These are phyloP conservation scores for Hapsidospora chrysogenum DNA, from an alignment of 495 filamentous ascomycete genomes.

Conservation along the genomic window DNA sequence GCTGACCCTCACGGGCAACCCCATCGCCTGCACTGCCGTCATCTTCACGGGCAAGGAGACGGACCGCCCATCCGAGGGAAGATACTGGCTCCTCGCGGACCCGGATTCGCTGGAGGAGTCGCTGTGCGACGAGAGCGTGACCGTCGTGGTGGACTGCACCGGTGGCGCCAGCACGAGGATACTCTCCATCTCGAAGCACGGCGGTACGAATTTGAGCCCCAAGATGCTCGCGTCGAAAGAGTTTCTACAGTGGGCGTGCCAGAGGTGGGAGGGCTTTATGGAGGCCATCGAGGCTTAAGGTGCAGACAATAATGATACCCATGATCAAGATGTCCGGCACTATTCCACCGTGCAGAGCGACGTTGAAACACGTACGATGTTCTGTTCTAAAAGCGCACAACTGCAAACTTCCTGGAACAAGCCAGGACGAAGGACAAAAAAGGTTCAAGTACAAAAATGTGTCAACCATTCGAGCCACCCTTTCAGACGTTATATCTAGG, in stretches of 20 bases:
- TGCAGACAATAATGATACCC: conserved; percentile 3
- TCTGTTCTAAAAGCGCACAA: too few species aligned
- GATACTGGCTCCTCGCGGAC: conserved; percentile 67
- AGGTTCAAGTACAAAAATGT: conserved; percentile 14
- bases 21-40: conserved; percentile 54
- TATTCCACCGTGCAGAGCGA: too few species aligned
- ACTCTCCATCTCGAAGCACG: conserved; percentile 60
- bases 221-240: conserved; percentile 17
- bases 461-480: conserved; percentile 56
- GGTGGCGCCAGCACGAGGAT: conserved; percentile 34
- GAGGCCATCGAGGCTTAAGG: conserved; percentile 7
- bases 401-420: too few species aligned
- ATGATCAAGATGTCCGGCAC: too few species aligned
- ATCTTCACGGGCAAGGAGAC: conserved; percentile 58
- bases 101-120: conserved; percentile 82
- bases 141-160: conserved; percentile 51
- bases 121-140: conserved; percentile 56
- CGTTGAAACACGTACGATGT: too few species aligned
- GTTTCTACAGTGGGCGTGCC: conserved; percentile 19
- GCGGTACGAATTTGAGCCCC: conserved; percentile 37
- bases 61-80: conserved; percentile 26
- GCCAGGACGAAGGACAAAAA: too few species aligned
- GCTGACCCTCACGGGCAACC: conserved; percentile 40
- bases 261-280: conserved; percentile 24
- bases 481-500: conserved; percentile 66